Conservation (phyloP, 495 filamentous ascomycete species). For the Xylaria intraflava region DNA sequence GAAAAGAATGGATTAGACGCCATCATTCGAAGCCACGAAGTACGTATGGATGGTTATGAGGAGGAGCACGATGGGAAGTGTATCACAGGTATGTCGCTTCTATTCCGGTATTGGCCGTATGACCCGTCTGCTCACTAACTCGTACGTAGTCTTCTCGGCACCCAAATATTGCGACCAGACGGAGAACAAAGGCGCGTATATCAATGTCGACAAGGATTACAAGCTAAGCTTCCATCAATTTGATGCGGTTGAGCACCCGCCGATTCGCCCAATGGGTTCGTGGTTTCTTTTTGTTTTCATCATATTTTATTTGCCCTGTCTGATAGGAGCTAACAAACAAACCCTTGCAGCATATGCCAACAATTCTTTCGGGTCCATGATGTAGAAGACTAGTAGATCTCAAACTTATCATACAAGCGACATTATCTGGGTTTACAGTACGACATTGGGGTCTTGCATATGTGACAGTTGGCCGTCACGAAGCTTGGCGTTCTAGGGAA, state of each 20-base stretch:
- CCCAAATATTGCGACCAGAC: slow-evolving; percentile 97
- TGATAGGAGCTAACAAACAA: slow-evolving; percentile 28
- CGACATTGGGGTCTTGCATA: slow-evolving; percentile 19
- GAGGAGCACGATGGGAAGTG: slow-evolving; percentile 95
- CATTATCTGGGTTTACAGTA: slow-evolving; percentile 17
- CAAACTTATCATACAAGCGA: slow-evolving; percentile 13
- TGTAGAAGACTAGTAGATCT: slow-evolving; percentile 28
- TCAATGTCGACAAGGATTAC: slow-evolving; percentile 89
- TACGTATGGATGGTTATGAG: slow-evolving; percentile 95
- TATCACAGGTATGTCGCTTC: slow-evolving; percentile 64
- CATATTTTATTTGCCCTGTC: not conserved
- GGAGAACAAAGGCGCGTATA: slow-evolving; percentile 97
- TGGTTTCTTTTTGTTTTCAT: not conserved
- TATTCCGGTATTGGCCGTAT: not conserved
- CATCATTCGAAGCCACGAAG: slow-evolving; percentile 94
- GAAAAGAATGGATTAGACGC: slow-evolving; percentile 91
- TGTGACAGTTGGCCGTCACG: slow-evolving; percentile 19
- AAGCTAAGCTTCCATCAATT: slow-evolving; percentile 90
- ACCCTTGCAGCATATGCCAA: slow-evolving; percentile 65
- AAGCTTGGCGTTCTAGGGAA: slow-evolving; percentile 24
- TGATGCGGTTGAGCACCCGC: slow-evolving; percentile 91
- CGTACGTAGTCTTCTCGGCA: slow-evolving; percentile 75
- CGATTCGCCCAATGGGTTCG: slow-evolving; percentile 84
- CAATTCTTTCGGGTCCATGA: slow-evolving; percentile 64
- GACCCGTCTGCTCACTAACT: slow-evolving; percentile 17